phyloP scores from a whole-genome alignment of 768 basidiomycete species.

The Phaffia tasmanica region DNA sequence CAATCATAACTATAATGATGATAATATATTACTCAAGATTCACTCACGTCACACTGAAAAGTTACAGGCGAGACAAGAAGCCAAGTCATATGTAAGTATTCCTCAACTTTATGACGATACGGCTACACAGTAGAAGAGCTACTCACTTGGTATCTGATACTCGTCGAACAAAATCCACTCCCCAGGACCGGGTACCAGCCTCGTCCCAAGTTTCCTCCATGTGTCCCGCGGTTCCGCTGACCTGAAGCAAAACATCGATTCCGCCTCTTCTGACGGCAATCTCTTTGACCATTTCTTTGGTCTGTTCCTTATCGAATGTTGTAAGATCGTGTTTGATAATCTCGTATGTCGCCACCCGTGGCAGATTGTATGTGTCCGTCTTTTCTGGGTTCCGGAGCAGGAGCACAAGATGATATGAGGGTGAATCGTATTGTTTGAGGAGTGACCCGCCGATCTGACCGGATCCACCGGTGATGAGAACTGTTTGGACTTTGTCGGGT shows the following conservation, averaged over 20 bases:
- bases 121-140: neutral
- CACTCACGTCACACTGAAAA: no score
- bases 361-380: neutral
- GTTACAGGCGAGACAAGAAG: no score
- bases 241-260: slow-evolving; percentile 6
- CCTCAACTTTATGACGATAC: neutral
- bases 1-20: no score
- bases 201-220: slow-evolving; percentile 8
- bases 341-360: neutral
- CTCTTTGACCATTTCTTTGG: slow-evolving; percentile 4
- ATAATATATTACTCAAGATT: no score
- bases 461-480: slow-evolving; percentile 1
- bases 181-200: slow-evolving; percentile 4
- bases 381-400: neutral
- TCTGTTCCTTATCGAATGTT: slow-evolving; percentile 1
- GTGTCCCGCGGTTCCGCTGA: slow-evolving; percentile 3
- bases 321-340: neutral
- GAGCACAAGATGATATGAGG: slow-evolving; percentile 1
- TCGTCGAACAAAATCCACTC: neutral
- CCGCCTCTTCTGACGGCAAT: neutral
- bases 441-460: slow-evolving; percentile 10
- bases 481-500: neutral
- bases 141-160: neutral
- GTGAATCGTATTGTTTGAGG: slow-evolving; percentile 6
- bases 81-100: no score